A percentile compares a stretch with the other conserved stretches of the same genome.
These are phyloP conservation scores for Dictyostelium brefeldianum DNA, from an alignment of 78 protist genomes.

Conservation along the genomic window DNA sequence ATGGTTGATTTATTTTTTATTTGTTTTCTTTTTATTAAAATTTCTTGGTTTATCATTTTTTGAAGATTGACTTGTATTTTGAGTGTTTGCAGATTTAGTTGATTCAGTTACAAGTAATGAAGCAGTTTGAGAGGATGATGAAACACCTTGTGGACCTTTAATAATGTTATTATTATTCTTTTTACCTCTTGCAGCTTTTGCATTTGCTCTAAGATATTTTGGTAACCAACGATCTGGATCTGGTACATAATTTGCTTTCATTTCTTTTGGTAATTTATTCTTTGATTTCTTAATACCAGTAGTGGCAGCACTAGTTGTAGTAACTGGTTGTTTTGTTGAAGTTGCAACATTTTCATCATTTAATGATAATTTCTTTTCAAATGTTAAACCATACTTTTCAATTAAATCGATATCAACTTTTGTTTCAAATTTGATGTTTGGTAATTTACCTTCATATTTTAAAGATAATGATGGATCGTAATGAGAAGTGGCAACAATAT, in stretches of 20 bases:
- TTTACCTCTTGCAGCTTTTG: conserved; percentile 4
- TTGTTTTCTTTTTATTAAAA: conserved; percentile 48
- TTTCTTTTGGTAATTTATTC: conserved; percentile 55
- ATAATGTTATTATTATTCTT: not conserved
- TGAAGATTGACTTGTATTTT: not conserved
- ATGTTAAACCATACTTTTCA: conserved; percentile 55
- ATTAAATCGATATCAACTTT: conserved; percentile 60
- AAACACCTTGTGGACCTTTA: conserved; percentile 75
- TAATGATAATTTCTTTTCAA: conserved; percentile 34
- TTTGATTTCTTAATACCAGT: conserved; percentile 46
- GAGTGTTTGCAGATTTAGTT: not conserved
- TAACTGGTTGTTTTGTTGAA: not conserved
- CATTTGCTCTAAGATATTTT: conserved; percentile 66
- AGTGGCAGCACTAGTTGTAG: not conserved
- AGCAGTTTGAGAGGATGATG: conserved; percentile 11
- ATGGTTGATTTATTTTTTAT: not conserved
- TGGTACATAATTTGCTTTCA: conserved; percentile 21
- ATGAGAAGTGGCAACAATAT: conserved; percentile 68
- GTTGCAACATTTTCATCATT: not conserved
- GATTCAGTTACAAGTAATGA: conserved; percentile 1
- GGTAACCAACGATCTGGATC: conserved; percentile 84
- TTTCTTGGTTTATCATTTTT: conserved; percentile 55
- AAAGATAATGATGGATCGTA: conserved; percentile 62
- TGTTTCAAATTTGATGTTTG: conserved; percentile 30
- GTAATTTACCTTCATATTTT: conserved; percentile 65